phyloP scores from a whole-genome alignment of 495 filamentous ascomycete species.

The Xeromyces bisporus region DNA sequence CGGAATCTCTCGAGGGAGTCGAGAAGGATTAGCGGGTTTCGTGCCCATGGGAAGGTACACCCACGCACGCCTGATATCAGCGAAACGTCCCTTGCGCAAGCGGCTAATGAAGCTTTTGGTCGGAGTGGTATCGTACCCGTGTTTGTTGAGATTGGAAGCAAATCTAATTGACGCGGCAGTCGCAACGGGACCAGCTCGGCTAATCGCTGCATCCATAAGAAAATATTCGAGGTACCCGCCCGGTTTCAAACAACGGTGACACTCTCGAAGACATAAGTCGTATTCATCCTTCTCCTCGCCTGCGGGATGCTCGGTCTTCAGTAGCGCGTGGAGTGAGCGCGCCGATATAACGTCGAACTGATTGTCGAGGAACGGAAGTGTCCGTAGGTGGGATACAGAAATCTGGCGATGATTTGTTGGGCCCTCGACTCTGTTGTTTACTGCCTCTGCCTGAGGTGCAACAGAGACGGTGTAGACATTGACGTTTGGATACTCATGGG shows the following conservation, averaged over 20 bases:
- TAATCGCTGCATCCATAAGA: constrained; percentile 73
- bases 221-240: constrained; percentile 85
- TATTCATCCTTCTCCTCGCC: constrained; percentile 61
- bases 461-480: constrained; percentile 75
- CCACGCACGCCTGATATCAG: constrained; percentile 71
- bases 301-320: constrained; percentile 44
- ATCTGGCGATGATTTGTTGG: constrained; percentile 77
- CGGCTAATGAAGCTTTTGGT: constrained; percentile 64
- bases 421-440: constrained; percentile 55
- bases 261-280: constrained; percentile 68
- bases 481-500: constrained; percentile 63
- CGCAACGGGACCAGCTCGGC: constrained; percentile 60
- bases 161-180: constrained; percentile 78
- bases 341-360: constrained; percentile 89
- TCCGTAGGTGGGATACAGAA: constrained; percentile 53
- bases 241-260: constrained; percentile 77
- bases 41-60: constrained; percentile 75
- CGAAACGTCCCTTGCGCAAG: constrained; percentile 57
- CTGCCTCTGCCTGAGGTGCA: constrained; percentile 45
- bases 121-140: constrained; percentile 73
- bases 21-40: constrained; percentile 30
- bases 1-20: constrained; percentile 32
- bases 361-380: constrained; percentile 70
- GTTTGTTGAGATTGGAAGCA: constrained; percentile 66
- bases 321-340: constrained; percentile 65